These are phyloP conservation scores for Saururus chinensis DNA, from an alignment of 164 flowering plant species.

Conservation along the genomic window DNA sequence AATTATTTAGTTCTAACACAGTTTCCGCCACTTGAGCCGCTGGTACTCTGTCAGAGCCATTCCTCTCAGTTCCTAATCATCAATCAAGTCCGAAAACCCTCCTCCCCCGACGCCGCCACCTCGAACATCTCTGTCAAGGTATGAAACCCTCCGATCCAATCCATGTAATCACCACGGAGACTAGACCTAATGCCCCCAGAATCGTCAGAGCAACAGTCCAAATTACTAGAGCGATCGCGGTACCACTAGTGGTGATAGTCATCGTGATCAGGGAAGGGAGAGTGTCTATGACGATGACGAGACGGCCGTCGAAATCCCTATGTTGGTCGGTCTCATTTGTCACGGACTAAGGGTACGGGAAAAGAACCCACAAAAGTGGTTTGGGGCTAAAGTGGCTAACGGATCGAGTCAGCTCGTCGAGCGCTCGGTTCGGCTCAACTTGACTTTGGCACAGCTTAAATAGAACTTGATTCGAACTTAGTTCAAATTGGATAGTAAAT, in stretches of 20 bases:
- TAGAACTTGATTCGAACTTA: too few species aligned
- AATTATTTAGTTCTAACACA: conserved; percentile 51
- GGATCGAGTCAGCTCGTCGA: too few species aligned
- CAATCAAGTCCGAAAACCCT: conserved; percentile 30
- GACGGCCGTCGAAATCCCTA: too few species aligned
- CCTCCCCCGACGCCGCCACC: too few species aligned
- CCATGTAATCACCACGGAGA: neutral
- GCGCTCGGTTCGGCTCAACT: too few species aligned
- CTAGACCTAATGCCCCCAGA: neutral
- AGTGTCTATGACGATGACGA: conserved; percentile 1
- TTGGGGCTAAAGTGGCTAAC: too few species aligned
- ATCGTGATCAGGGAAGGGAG: neutral
- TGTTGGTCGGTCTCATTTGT: too few species aligned
- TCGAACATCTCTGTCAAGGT: conserved; percentile 34
- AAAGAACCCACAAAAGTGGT: too few species aligned
- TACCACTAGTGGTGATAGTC: neutral
- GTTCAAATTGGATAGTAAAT: too few species aligned
- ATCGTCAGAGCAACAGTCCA: neutral
- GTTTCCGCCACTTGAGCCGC: conserved; percentile 71
- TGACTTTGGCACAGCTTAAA: too few species aligned
- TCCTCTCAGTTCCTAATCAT: conserved; percentile 87
- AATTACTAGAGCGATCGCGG: neutral
- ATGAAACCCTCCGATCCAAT: conserved; percentile 13
- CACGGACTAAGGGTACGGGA: too few species aligned
- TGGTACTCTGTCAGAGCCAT: conserved; percentile 59